Conservation (phyloP, 495 filamentous ascomycete species). For the Xylaria castorea region DNA sequence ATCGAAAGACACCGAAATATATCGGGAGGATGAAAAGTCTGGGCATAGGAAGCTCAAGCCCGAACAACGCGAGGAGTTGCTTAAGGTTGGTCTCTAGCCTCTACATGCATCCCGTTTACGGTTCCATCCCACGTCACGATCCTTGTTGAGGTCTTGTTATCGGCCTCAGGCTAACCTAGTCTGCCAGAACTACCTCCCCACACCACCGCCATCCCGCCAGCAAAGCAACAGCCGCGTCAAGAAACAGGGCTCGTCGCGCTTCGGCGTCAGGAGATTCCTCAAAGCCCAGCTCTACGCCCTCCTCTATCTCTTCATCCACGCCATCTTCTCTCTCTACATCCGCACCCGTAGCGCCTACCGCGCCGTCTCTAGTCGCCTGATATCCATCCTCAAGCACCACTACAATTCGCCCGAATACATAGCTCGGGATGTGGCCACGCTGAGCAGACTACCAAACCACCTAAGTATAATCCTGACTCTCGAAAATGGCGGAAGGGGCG, state of each 20-base stretch:
- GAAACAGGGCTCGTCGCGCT: conserved; percentile 43
- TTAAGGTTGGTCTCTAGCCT: conserved; percentile 54
- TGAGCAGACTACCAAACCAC: conserved; percentile 78
- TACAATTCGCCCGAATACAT: conserved; percentile 93
- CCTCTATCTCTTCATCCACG: conserved; percentile 75
- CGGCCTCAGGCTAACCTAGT: conserved; percentile 32
- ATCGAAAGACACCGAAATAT: conserved; percentile 60
- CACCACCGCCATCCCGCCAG: conserved; percentile 54
- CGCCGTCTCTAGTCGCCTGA: conserved; percentile 71
- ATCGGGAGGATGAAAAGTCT: conserved; percentile 67
- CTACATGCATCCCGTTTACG: neutral
- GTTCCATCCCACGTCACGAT: neutral
- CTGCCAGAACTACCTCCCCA: conserved; percentile 72
- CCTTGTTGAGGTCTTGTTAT: conserved; percentile 21
- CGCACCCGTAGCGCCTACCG: conserved; percentile 81
- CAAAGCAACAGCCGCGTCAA: conserved; percentile 37
- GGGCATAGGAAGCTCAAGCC: conserved; percentile 65
- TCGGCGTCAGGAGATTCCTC: conserved; percentile 72
- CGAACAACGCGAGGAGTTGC: conserved; percentile 71
- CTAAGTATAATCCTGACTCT: conserved; percentile 84
- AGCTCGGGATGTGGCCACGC: conserved; percentile 78
- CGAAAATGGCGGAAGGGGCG: conserved; percentile 70
- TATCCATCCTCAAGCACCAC: conserved; percentile 87
- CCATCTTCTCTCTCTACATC: conserved; percentile 85
- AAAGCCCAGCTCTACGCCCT: conserved; percentile 69